phyloP scores from a whole-genome alignment of 495 filamentous ascomycete genomes.

The Talaromyces adpressus region DNA sequence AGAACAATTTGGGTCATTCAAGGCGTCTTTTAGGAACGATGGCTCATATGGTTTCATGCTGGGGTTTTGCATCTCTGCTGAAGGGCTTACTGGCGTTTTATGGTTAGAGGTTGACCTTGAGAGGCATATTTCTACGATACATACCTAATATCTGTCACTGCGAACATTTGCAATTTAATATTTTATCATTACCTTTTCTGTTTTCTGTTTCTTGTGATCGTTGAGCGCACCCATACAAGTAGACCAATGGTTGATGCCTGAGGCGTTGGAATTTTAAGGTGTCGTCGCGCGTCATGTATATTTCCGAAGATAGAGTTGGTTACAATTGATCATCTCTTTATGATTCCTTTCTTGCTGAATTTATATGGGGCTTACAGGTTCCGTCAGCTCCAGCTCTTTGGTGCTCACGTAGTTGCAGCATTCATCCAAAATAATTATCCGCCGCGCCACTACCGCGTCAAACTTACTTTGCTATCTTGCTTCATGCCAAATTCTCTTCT shows the following conservation, averaged over 20 bases:
- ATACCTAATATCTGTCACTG: neutral
- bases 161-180: neutral
- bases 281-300: neutral
- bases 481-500: neutral
- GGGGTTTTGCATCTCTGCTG: neutral
- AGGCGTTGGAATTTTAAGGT: neutral
- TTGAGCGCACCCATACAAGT: neutral
- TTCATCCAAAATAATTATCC: neutral
- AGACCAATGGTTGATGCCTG: neutral
- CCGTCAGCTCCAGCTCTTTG: too few species aligned
- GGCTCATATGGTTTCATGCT: neutral
- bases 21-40: neutral
- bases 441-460: conserved; percentile 1
- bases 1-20: neutral
- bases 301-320: too few species aligned
- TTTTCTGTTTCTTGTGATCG: neutral
- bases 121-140: neutral
- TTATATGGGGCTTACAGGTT: too few species aligned
- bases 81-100: neutral
- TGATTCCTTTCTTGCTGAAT: too few species aligned
- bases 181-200: neutral
- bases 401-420: neutral
- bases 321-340: too few species aligned
- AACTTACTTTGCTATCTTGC: neutral
- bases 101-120: neutral